Percentiles rank a stretch among this genome's conserved stretches.
Evolutionary conservation across 2,329 filamentous ascomycete species (phyloP).

Genomic region (Colletotrichum orbiculare): DNA sequence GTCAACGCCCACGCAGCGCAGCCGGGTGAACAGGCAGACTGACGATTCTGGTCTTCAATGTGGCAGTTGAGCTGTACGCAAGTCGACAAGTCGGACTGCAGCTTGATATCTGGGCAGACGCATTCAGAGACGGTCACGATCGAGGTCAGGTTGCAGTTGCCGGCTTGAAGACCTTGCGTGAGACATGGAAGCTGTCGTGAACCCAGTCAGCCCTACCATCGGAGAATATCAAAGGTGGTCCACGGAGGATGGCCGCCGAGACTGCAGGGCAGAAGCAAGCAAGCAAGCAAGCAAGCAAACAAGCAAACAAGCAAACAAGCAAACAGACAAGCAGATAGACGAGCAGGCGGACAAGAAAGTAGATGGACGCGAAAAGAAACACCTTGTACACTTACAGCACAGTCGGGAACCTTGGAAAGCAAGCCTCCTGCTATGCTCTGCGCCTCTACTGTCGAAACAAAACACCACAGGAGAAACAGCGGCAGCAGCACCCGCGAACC

Average conservation of each 20-base stretch:
- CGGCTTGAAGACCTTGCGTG: conserved; percentile 8
- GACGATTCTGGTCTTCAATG: conserved; percentile 36
- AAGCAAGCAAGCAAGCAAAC: too few species aligned
- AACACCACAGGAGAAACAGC: conserved; percentile 9
- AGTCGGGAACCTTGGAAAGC: conserved; percentile 20
- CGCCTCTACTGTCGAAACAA: conserved; percentile 11
- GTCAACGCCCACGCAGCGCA: background rate
- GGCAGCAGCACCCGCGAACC: conserved; percentile 18
- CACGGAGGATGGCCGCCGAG: background rate
- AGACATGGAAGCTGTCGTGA: conserved; percentile 33
- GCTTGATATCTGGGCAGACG: conserved; percentile 33
- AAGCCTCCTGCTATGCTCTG: conserved; percentile 11
- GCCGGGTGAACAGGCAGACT: conserved; percentile 4
- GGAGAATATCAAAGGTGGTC: conserved; percentile 7
- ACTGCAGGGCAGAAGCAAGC: background rate
- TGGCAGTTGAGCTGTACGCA: conserved; percentile 38
- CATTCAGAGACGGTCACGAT: conserved; percentile 33
- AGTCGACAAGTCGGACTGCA: conserved; percentile 32
- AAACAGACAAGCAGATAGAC: background rate
- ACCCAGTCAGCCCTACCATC: conserved; percentile 23
- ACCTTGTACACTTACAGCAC: conserved; percentile 24
- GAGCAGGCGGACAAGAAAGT: background rate
- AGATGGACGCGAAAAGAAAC: background rate
- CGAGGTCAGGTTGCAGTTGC: conserved; percentile 36
- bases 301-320: too few species aligned